Percentiles rank a stretch among this genome's conserved stretches.
These are phyloP conservation scores for Conringia planisiliqua DNA, from an alignment of 345 rosid genomes.

Conservation along the genomic window DNA sequence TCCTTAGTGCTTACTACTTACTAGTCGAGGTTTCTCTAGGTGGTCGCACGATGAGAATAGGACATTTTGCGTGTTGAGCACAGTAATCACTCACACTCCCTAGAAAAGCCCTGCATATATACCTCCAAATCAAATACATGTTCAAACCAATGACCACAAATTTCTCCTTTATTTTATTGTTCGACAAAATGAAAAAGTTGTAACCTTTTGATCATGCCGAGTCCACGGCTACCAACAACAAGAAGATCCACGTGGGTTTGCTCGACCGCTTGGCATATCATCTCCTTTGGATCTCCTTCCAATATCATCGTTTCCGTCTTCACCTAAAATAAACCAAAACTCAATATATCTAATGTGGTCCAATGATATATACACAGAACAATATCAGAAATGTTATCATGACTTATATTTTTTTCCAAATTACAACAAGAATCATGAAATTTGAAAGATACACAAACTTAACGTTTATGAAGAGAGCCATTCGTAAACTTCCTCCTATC, in stretches of 20 bases:
- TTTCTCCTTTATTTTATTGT: background rate
- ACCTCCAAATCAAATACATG: background rate
- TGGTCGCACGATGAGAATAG: conserved; percentile 66
- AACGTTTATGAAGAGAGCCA: background rate
- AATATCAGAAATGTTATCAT: too few relatives aligned
- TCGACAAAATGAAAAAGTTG: background rate
- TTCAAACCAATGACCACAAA: background rate
- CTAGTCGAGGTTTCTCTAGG: conserved; percentile 30
- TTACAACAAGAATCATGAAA: background rate
- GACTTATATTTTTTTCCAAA: too few relatives aligned
- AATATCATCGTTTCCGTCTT: conserved; percentile 57
- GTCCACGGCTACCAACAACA: conserved; percentile 73
- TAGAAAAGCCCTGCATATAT: conserved; percentile 55
- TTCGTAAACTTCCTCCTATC: background rate
- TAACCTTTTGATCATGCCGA: conserved; percentile 74
- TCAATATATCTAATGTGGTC: background rate
- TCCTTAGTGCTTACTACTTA: background rate
- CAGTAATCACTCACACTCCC: conserved; percentile 83
- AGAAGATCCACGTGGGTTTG: conserved; percentile 61
- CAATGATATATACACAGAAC: background rate
- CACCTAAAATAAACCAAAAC: conserved; percentile 33
- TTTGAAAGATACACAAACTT: background rate
- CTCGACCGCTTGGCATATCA: conserved; percentile 72
- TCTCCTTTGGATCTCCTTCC: conserved; percentile 75
- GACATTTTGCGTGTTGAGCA: conserved; percentile 66